These are phyloP conservation scores for Xylaria flabelliformis DNA, from an alignment of 495 filamentous ascomycete species.

Conservation along the genomic window DNA sequence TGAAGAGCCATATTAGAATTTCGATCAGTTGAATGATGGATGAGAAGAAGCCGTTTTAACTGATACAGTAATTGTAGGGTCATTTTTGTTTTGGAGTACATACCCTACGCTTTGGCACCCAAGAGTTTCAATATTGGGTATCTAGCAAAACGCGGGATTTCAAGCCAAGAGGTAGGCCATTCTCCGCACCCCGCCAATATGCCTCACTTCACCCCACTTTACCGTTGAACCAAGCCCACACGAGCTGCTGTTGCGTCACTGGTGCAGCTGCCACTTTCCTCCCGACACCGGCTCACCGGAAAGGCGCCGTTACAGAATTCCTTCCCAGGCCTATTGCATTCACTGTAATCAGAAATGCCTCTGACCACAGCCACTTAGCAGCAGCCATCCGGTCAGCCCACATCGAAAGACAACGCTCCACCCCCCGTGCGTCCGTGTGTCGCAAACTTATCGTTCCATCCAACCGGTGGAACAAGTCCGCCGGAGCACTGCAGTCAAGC, in stretches of 20 bases:
- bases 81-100: neutral
- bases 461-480: slow-evolving; percentile 23
- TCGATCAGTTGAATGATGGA: neutral
- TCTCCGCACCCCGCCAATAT: slow-evolving; percentile 16
- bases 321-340: neutral
- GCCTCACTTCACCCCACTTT: slow-evolving; percentile 11
- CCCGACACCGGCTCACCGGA: slow-evolving; percentile 15
- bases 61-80: slow-evolving; percentile 17
- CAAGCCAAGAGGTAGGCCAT: neutral
- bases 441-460: slow-evolving; percentile 22
- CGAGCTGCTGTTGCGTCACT: slow-evolving; percentile 17
- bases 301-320: neutral
- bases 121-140: neutral
- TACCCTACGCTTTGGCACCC: neutral
- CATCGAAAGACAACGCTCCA: slow-evolving; percentile 8
- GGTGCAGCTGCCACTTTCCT: neutral
- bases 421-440: neutral
- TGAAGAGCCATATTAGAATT: neutral
- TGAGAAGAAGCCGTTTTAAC: neutral
- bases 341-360: neutral
- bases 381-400: slow-evolving; percentile 15
- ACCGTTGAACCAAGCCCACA: too few relatives aligned
- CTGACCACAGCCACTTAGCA: neutral
- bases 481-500: neutral
- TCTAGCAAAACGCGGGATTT: neutral